These are phyloP conservation scores for Xylariales sp. DNA, from an alignment of 2,329 filamentous ascomycete species.

Conservation along the genomic window DNA sequence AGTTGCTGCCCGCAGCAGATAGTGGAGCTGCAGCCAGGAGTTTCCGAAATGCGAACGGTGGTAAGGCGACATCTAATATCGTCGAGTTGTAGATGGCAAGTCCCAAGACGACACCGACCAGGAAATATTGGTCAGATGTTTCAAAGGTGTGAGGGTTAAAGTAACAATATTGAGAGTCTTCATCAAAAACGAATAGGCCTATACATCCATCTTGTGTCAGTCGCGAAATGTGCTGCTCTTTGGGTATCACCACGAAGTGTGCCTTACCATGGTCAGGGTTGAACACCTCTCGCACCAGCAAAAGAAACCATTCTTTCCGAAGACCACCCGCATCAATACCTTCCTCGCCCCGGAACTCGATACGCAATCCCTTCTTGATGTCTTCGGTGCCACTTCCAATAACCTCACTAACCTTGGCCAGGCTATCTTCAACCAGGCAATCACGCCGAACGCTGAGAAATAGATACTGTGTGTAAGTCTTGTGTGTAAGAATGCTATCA, in stretches of 20 bases:
- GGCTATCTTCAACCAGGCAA: conserved; percentile 82
- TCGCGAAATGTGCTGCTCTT: background rate
- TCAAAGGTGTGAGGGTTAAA: conserved; percentile 91
- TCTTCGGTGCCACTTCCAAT: conserved; percentile 78
- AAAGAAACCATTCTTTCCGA: conserved; percentile 90
- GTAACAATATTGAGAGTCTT: conserved; percentile 86
- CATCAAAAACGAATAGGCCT: conserved; percentile 92
- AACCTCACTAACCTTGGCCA: conserved; percentile 79
- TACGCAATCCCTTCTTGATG: conserved; percentile 83
- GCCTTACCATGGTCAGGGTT: conserved; percentile 81
- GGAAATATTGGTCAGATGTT: conserved; percentile 85
- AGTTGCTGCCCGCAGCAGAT: conserved; percentile 46
- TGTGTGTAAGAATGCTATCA: conserved; percentile 75
- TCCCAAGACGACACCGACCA: conserved; percentile 83
- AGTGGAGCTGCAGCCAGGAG: conserved; percentile 73
- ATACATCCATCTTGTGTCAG: background rate
- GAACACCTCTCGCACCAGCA: conserved; percentile 85
- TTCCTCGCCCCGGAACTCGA: conserved; percentile 84
- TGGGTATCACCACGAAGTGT: background rate
- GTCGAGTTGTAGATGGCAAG: conserved; percentile 94
- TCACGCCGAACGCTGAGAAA: conserved; percentile 75
- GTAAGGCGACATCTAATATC: conserved; percentile 82
- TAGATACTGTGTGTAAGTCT: conserved; percentile 72
- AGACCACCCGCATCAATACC: conserved; percentile 86
- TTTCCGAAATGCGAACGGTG: conserved; percentile 86